These are phyloP conservation scores for Osmanthus fragrans DNA, from an alignment of 257 asterid genomes.

Conservation along the genomic window DNA sequence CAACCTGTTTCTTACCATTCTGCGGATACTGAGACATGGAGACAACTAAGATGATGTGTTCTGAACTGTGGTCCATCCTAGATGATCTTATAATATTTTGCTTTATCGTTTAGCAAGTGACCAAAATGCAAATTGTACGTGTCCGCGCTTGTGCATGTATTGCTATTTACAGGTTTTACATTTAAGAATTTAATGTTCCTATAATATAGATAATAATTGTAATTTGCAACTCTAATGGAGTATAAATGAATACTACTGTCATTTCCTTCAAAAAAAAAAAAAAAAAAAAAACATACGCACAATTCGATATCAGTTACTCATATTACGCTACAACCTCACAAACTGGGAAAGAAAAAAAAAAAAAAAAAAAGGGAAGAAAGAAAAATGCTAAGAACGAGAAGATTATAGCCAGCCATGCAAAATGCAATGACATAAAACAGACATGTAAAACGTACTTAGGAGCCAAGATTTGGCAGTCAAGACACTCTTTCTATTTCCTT, in stretches of 20 bases:
- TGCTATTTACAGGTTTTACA: conserved; percentile 16
- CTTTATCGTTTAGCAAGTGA: conserved; percentile 9
- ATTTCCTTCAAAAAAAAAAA: not conserved
- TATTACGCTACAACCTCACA: not conserved
- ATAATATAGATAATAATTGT: not conserved
- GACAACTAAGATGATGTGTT: conserved; percentile 47
- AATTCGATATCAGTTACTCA: not conserved
- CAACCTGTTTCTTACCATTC: conserved; percentile 88
- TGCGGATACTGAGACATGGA: conserved; percentile 78
- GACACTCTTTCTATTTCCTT: conserved; percentile 86
- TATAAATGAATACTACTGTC: not conserved
- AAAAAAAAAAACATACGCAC: not conserved
- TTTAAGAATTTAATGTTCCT: not conserved
- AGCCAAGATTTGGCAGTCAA: conserved; percentile 53
- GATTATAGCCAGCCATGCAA: not conserved
- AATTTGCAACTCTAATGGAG: not conserved
- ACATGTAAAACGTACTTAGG: conserved; percentile 37
- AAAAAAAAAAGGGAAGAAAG: too few species aligned
- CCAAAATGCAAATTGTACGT: conserved; percentile 24
- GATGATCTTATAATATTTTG: conserved; percentile 14
- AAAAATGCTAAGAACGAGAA: not conserved
- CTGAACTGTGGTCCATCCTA: conserved; percentile 19
- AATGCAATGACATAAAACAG: not conserved
- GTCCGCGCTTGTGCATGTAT: conserved; percentile 31
- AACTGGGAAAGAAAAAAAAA: not conserved